Evolutionary conservation across 768 basidiomycete species (phyloP).

Genomic region (Psilocybe subaeruginosa): DNA sequence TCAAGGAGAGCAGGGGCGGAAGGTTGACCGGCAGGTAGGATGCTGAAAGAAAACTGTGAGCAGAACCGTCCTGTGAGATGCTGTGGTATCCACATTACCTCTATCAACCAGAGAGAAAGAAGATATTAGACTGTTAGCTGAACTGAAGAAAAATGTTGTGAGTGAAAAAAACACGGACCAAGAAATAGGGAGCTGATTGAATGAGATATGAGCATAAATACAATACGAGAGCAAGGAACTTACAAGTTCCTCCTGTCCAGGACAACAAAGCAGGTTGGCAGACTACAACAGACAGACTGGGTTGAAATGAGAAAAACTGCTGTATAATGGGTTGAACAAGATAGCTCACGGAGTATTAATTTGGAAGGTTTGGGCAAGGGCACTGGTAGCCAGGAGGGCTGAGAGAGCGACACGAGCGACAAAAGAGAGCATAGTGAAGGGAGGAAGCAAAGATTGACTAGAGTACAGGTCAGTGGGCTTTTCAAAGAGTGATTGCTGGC

Average conservation of each 20-base stretch:
- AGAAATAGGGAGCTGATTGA: conserved; percentile 28
- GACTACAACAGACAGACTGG: conserved; percentile 24
- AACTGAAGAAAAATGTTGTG: neutral
- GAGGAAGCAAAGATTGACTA: neutral
- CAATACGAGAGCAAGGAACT: neutral
- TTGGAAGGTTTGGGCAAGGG: conserved; percentile 24
- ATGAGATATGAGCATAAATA: neutral
- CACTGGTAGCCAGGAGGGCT: conserved; percentile 21
- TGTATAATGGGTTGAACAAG: neutral
- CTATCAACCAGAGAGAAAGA: neutral
- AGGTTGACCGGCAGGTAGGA: conserved; percentile 28
- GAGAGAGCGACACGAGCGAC: conserved; percentile 19
- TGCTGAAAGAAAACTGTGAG: conserved; percentile 15
- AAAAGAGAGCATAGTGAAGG: conserved; percentile 27
- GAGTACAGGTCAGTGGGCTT: neutral
- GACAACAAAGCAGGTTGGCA: conserved; percentile 27
- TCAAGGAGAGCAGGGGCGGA: conserved; percentile 24
- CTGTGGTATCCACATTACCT: neutral
- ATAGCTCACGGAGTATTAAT: conserved; percentile 28
- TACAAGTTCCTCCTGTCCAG: conserved; percentile 30
- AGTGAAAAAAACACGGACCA: conserved; percentile 25
- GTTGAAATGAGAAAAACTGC: conserved; percentile 1
- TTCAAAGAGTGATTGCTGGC: conserved; percentile 6
- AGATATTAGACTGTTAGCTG: neutral
- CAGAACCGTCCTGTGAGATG: neutral